Conservation (phyloP, 148 eudicot genomes). For the Vaccinium macrocarpon region DNA sequence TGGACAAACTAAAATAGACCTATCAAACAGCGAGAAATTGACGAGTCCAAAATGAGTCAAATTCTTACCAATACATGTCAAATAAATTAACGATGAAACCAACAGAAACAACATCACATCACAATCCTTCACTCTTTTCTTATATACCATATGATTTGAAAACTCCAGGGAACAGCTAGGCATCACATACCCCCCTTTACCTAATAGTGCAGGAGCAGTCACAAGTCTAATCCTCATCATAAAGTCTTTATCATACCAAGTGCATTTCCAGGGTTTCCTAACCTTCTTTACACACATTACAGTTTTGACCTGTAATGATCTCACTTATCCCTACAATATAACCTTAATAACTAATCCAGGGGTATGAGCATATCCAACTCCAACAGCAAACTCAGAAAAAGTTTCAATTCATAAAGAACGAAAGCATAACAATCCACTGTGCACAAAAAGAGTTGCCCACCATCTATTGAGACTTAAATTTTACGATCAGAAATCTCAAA, state of each 20-base stretch:
- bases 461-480: not conserved
- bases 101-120: not conserved
- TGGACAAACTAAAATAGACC: not conserved
- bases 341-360: not conserved
- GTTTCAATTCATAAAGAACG: not conserved
- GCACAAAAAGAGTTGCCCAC: not conserved
- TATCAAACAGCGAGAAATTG: not conserved
- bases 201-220: not conserved
- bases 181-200: constrained; percentile 7
- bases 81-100: not conserved
- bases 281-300: not conserved
- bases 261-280: not conserved
- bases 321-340: not conserved
- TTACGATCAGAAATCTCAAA: not conserved
- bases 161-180: not conserved
- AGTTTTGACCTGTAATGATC: not conserved
- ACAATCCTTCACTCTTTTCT: constrained; percentile 4
- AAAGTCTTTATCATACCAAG: not conserved
- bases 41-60: not conserved
- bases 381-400: not conserved
- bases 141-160: not conserved
- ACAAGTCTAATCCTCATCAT: not conserved
- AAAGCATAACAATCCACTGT: not conserved
- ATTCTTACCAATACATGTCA: not conserved
- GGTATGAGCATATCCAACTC: not conserved